Conservation (phyloP, 1,284 basidiomycete species). For the Rhodotorula sp. region DNA sequence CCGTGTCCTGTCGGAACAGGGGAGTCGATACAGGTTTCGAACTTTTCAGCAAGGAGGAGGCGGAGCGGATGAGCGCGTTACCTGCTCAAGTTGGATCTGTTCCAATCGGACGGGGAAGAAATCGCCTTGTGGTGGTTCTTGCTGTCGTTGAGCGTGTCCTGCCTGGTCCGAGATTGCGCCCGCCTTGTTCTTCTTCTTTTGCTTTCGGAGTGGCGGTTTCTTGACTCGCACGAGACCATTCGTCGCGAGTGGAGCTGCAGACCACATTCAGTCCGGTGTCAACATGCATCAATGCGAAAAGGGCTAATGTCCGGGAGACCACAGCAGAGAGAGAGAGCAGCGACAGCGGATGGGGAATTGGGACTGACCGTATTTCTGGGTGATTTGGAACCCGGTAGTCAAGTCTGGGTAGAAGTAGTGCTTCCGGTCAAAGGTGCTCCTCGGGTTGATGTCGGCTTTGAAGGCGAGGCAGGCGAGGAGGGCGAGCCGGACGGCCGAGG, state of each 20-base stretch:
- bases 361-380: conserved; percentile 78
- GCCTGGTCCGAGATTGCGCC: neutral
- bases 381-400: conserved; percentile 93
- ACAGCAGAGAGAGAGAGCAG: too few relatives aligned
- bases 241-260: conserved; percentile 71
- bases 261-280: neutral
- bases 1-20: conserved; percentile 69
- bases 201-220: conserved; percentile 24
- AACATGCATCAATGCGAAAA: neutral
- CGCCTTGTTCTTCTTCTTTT: conserved; percentile 50
- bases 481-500: conserved; percentile 75
- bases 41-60: neutral
- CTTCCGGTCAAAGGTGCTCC: conserved; percentile 76
- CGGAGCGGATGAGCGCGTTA: conserved; percentile 47
- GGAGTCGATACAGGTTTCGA: neutral
- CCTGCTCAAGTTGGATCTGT: conserved; percentile 95
- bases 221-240: conserved; percentile 54
- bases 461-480: conserved; percentile 80
- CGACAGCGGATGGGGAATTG: neutral
- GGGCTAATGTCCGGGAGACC: too few relatives aligned
- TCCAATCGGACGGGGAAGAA: conserved; percentile 67
- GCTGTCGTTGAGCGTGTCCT: neutral
- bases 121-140: neutral
- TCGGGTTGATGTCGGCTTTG: conserved; percentile 59
- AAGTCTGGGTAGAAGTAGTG: conserved; percentile 98